A percentile compares a stretch with the other conserved stretches of the same genome.
These are phyloP conservation scores for Leccinum arenicola DNA, from an alignment of 768 basidiomycete species.

Conservation along the genomic window DNA sequence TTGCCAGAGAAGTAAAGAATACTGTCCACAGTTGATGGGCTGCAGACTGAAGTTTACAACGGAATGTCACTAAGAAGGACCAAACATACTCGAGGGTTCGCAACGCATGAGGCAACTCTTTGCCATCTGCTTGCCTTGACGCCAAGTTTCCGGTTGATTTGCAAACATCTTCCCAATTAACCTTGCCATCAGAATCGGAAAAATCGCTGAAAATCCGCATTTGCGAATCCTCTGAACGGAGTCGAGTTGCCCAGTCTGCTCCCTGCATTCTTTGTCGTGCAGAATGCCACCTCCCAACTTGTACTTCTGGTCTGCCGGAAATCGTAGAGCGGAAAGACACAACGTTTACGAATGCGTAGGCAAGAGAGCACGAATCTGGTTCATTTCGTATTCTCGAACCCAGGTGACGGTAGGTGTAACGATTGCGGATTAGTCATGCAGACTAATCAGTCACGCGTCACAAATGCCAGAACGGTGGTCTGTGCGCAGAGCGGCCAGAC, in stretches of 20 bases:
- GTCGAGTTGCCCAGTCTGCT: background rate
- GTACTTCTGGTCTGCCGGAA: slow-evolving; percentile 51
- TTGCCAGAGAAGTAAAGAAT: slow-evolving; percentile 58
- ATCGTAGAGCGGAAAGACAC: slow-evolving; percentile 62
- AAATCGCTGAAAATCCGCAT: slow-evolving; percentile 3
- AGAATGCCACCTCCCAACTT: slow-evolving; percentile 77
- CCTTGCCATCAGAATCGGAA: slow-evolving; percentile 2
- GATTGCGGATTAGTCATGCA: no score
- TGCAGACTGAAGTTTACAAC: slow-evolving; percentile 9
- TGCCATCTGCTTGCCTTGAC: background rate
- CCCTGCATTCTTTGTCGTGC: slow-evolving; percentile 32
- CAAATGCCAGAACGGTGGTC: no score
- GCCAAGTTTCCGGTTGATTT: slow-evolving; percentile 23
- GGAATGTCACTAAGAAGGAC: background rate
- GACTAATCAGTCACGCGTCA: no score
- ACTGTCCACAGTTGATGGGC: slow-evolving; percentile 13
- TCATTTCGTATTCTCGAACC: slow-evolving; percentile 12
- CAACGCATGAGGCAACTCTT: slow-evolving; percentile 39
- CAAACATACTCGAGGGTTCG: slow-evolving; percentile 27
- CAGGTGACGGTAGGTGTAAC: background rate
- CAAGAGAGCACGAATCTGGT: slow-evolving; percentile 54
- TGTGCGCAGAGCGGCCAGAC: no score
- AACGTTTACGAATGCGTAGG: slow-evolving; percentile 44
- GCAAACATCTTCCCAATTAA: slow-evolving; percentile 58
- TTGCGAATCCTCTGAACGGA: background rate